Conservation (phyloP, 352 stramenopile species). For the Phytophthora hibernalis region DNA sequence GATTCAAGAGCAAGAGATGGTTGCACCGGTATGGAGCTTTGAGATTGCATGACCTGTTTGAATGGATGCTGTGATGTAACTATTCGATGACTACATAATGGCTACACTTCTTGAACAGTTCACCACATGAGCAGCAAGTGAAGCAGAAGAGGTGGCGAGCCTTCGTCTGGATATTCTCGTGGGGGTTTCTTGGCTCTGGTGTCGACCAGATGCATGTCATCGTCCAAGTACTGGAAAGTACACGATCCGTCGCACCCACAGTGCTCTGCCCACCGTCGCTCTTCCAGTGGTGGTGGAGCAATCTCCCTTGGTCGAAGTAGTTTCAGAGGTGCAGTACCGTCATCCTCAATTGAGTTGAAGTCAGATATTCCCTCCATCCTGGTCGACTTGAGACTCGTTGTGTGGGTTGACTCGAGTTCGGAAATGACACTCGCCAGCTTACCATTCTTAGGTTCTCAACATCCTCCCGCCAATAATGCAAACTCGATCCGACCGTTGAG, state of each 20-base stretch:
- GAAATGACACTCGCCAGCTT: slow-evolving; percentile 12
- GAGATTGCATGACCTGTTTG: no score
- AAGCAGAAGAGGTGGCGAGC: slow-evolving; percentile 16
- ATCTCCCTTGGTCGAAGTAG: neutral
- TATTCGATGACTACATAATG: no score
- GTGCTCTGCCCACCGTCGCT: slow-evolving; percentile 25
- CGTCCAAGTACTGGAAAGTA: slow-evolving; percentile 29
- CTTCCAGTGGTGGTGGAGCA: neutral
- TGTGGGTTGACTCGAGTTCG: slow-evolving; percentile 16
- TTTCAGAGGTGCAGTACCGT: neutral
- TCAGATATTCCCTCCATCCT: slow-evolving; percentile 6
- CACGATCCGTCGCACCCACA: slow-evolving; percentile 39
- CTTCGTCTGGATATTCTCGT: slow-evolving; percentile 2
- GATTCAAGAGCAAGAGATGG: no score
- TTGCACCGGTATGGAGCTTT: no score
- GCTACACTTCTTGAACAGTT: neutral
- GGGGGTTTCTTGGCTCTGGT: neutral
- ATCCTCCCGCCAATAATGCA: slow-evolving; percentile 15
- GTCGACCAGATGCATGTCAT: slow-evolving; percentile 38
- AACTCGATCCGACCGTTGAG: slow-evolving; percentile 8
- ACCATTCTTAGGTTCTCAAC: neutral
- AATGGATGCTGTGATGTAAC: no score
- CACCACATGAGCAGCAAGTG: slow-evolving; percentile 33
- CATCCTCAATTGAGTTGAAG: neutral
- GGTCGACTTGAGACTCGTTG: neutral